phyloP scores from a whole-genome alignment of 441 rosid genomes.

The Erodium chrysanthum region DNA sequence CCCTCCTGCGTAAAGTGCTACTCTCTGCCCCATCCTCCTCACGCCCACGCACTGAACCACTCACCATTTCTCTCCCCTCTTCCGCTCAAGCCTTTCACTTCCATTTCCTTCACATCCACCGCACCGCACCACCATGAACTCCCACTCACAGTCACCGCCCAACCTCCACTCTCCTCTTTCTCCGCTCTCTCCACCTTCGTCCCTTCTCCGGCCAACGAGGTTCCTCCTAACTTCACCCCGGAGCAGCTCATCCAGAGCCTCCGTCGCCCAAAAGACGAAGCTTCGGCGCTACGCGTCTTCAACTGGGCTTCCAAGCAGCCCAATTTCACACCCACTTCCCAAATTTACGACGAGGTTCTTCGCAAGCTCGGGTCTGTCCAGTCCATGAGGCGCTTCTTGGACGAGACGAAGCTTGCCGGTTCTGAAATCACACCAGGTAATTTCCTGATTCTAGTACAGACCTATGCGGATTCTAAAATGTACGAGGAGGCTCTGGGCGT shows the following conservation, averaged over 20 bases:
- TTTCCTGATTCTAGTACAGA: constrained; percentile 46
- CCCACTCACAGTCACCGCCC: constrained; percentile 14
- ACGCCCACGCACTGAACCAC: too few relatives aligned
- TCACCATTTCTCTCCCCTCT: background rate
- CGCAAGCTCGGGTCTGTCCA: constrained; percentile 58
- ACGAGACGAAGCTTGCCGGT: constrained; percentile 41
- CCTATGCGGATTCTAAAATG: constrained; percentile 49
- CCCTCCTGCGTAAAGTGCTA: constrained; percentile 42
- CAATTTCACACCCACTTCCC: constrained; percentile 41
- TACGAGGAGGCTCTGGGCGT: constrained; percentile 44
- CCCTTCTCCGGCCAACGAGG: constrained; percentile 12
- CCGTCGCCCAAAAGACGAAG: constrained; percentile 57
- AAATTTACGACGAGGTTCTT: constrained; percentile 56
- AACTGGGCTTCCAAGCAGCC: constrained; percentile 68
- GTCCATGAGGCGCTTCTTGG: constrained; percentile 44
- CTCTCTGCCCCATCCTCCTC: constrained; percentile 31
- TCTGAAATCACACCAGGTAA: constrained; percentile 34
- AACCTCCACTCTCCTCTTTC: constrained; percentile 8
- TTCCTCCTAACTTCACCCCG: constrained; percentile 47
- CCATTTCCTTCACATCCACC: constrained; percentile 24
- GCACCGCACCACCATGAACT: constrained; percentile 14
- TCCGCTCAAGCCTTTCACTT: constrained; percentile 24
- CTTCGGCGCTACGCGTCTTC: constrained; percentile 59
- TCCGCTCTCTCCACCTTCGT: constrained; percentile 19
- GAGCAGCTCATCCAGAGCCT: constrained; percentile 62